Base-by-base conservation (phyloP, 2,329 filamentous ascomycete genomes). In the Fusarium nelsonii region DNA sequence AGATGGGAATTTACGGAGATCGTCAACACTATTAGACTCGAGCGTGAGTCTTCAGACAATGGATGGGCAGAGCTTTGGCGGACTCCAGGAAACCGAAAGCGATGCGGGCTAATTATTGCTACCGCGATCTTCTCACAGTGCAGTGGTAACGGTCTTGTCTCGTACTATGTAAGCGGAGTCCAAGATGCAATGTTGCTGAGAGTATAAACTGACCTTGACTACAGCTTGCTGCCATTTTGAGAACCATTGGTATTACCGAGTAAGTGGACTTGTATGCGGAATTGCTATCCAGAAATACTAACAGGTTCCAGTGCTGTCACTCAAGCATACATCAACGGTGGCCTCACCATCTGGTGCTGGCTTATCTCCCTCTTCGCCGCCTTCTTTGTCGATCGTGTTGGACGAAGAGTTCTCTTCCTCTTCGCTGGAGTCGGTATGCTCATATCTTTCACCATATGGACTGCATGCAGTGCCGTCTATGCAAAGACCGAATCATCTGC, bases 321-420 rank as follows among this genome's bases (percentile, higher is more conserved):
- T 0, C 72, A 73, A 36, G 63, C 70, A 10, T 65, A 70, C n/a
- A 72, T 74, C 58, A 74, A 74, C 39, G 72, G 70, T 1, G 72
- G 72, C 3, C 53, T 74, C 7, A 73, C 70, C 0, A 74, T 74
- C 16, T 73, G 70, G 70, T 72, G 64, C 45, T 74, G 66, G 66
- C 57, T 74, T 1, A 67, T 74, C 4, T 69, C 72, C 8, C 66
- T 74, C 8, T 40, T 52, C 18, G 52, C 70, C 40, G 72, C 72
- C 30, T 74, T 74, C 37, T 72, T 74, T 14, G 72, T 74, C 28
- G 72, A 74, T 18, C 62, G 66, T 9, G 62, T 74, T 5, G 72
- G 72, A 36, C 59, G 72, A 9, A 28, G 72, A 16, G 41, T 72
- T 12, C 58, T 74, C 1, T 74, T 74, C 36, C 62, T 74, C 3